Conservation (phyloP, 163 green algal species). For the Chlamydomonas reinhardtii region DNA sequence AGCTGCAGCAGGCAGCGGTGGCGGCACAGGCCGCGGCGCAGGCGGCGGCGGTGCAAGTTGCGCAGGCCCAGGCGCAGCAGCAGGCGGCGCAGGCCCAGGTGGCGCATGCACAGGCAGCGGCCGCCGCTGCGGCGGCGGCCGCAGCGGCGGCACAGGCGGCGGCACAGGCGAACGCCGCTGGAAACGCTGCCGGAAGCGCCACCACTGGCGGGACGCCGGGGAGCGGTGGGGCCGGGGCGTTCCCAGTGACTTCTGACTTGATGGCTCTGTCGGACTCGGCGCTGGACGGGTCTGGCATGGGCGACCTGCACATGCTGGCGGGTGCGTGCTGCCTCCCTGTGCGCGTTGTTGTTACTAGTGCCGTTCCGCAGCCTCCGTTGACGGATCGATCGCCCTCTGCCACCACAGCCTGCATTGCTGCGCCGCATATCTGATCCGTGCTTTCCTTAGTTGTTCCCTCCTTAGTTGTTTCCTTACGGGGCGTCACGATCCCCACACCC, state of each 20-base stretch:
- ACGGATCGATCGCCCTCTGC: too few relatives aligned
- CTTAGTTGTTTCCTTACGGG: too few relatives aligned
- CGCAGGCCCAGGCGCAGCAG: not conserved
- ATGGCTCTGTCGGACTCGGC: slow-evolving; percentile 16
- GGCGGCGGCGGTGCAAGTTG: not conserved
- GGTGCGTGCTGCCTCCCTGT: too few relatives aligned
- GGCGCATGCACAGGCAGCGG: not conserved
- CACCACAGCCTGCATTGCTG: too few relatives aligned
- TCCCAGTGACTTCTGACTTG: slow-evolving; percentile 5
- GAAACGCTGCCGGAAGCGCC: not conserved
- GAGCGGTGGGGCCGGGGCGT: not conserved
- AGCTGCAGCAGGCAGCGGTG: not conserved
- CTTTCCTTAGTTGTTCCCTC: too few relatives aligned
- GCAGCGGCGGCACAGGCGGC: not conserved
- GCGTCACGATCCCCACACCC: too few relatives aligned
- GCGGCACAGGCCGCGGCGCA: not conserved
- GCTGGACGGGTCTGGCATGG: slow-evolving; percentile 8
- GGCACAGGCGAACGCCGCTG: not conserved
- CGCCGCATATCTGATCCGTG: too few relatives aligned
- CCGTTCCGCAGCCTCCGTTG: too few relatives aligned
- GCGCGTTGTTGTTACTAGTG: too few relatives aligned
- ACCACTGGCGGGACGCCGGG: not conserved
- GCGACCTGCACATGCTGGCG: slow-evolving; percentile 30
- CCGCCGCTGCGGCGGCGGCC: not conserved
- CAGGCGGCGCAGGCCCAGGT: not conserved